Evolutionary conservation across 495 filamentous ascomycete species (phyloP).

Genomic region (Aspergillus nanangensis): DNA sequence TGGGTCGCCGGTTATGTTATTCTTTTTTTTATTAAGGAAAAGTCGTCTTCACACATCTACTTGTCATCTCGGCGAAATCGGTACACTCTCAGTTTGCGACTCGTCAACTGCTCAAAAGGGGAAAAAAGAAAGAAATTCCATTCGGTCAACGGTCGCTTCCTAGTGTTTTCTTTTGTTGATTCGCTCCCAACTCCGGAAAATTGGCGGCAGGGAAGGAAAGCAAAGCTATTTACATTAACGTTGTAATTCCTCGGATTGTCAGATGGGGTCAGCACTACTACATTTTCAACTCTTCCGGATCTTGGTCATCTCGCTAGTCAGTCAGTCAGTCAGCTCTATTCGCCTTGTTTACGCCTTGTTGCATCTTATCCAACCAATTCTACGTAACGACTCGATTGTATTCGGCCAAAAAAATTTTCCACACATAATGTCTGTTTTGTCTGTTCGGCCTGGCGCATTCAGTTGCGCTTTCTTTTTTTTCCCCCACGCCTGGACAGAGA

Average conservation of each 20-base stretch:
- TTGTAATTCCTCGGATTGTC: constrained; percentile 49
- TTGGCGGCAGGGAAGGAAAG: constrained; percentile 42
- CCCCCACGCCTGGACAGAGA: too few species aligned
- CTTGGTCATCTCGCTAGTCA: constrained; percentile 31
- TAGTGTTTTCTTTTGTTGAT: constrained; percentile 41
- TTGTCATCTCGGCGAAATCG: constrained; percentile 32
- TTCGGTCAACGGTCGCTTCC: constrained; percentile 34
- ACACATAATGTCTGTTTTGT: too few species aligned
- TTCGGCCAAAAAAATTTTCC: constrained; percentile 35
- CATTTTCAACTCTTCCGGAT: constrained; percentile 34
- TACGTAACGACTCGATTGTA: constrained; percentile 48
- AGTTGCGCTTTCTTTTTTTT: too few species aligned
- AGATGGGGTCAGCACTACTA: constrained; percentile 46
- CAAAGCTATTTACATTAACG: constrained; percentile 37
- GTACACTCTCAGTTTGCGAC: constrained; percentile 30
- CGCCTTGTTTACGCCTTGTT: constrained; percentile 36
- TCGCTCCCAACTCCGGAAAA: constrained; percentile 39
- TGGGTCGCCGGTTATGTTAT: constrained; percentile 32
- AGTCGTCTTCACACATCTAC: constrained; percentile 26
- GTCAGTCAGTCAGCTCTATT: too few species aligned
- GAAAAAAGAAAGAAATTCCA: constrained; percentile 7
- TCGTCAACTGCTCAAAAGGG: constrained; percentile 19
- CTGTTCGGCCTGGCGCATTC: too few species aligned
- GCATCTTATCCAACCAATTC: constrained; percentile 31
- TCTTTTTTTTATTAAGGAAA: constrained; percentile 18